Evolutionary conservation across 2,329 filamentous ascomycete species (phyloP).

Genomic region (Cercospora beticola): DNA sequence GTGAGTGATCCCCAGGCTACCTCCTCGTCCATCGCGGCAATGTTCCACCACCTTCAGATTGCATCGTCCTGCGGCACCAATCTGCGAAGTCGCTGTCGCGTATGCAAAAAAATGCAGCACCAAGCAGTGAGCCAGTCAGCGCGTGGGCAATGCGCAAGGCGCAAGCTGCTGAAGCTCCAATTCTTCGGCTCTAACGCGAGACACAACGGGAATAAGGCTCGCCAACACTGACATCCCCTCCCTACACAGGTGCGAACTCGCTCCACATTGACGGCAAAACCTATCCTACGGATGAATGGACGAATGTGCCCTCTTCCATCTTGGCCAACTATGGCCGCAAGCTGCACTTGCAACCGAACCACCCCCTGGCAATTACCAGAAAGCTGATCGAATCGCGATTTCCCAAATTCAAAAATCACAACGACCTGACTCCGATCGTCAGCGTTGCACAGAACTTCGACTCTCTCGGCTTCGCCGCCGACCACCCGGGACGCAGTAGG

Average conservation of each 20-base stretch:
- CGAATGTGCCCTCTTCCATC: constrained; percentile 77
- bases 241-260: constrained; percentile 12
- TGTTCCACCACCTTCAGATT: neutral
- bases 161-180: constrained; percentile 5
- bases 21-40: neutral
- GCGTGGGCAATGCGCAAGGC: neutral
- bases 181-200: neutral
- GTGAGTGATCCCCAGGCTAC: constrained; percentile 17
- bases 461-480: constrained; percentile 83
- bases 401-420: constrained; percentile 73
- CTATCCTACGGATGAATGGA: constrained; percentile 75
- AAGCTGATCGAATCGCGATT: constrained; percentile 91
- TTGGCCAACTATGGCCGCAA: constrained; percentile 70
- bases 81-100: neutral
- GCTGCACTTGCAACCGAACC: constrained; percentile 87
- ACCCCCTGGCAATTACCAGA: constrained; percentile 86
- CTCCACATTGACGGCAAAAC: constrained; percentile 59
- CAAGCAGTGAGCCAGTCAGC: neutral
- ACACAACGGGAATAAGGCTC: constrained; percentile 3
- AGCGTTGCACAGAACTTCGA: constrained; percentile 89
- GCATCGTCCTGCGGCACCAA: neutral
- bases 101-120: neutral
- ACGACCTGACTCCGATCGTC: constrained; percentile 78
- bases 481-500: constrained; percentile 82
- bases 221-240: neutral